Evolutionary conservation across 495 filamentous ascomycete genomes (phyloP).

Genomic region (Collariella sp.): DNA sequence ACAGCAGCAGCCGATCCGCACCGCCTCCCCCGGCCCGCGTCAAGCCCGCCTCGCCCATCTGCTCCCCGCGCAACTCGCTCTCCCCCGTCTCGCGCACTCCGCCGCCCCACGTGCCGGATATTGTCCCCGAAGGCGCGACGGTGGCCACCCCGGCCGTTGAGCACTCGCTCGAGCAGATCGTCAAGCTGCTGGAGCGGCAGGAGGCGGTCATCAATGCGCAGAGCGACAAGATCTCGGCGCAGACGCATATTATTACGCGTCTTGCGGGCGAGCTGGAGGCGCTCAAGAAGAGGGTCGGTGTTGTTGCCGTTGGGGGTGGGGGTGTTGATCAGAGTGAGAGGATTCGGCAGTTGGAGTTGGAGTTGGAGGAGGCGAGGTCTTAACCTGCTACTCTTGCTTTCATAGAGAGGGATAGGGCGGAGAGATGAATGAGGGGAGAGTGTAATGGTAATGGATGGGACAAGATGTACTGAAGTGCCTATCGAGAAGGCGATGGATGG

Average conservation of each 20-base stretch:
- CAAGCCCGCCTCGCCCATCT: constrained; percentile 31
- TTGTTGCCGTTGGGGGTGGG: constrained; percentile 22
- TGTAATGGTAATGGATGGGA: not conserved
- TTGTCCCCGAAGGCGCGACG: constrained; percentile 16
- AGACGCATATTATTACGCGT: constrained; percentile 51
- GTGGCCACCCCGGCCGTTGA: constrained; percentile 26
- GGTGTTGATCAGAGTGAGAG: constrained; percentile 56
- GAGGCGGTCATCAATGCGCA: constrained; percentile 48
- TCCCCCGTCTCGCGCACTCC: constrained; percentile 18
- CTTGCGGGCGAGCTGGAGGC: constrained; percentile 61
- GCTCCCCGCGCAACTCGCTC: constrained; percentile 15
- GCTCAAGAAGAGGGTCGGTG: constrained; percentile 56
- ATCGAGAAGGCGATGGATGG: not conserved
- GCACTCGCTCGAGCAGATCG: constrained; percentile 52
- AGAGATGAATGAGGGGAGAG: not conserved
- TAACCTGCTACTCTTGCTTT: constrained; percentile 6
- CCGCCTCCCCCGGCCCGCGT: constrained; percentile 25
- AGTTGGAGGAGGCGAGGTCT: constrained; percentile 49
- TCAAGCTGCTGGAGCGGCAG: constrained; percentile 54
- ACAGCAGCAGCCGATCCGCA: constrained; percentile 9
- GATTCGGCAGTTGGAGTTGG: constrained; percentile 60
- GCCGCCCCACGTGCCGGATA: constrained; percentile 8
- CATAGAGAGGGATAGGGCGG: not conserved
- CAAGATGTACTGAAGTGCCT: too few species aligned
- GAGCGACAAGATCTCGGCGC: constrained; percentile 50